Percentiles rank a stretch among this genome's conserved stretches.
Evolutionary conservation across 106 monocot species (phyloP).

Genomic region (Phalaenopsis equestris): DNA sequence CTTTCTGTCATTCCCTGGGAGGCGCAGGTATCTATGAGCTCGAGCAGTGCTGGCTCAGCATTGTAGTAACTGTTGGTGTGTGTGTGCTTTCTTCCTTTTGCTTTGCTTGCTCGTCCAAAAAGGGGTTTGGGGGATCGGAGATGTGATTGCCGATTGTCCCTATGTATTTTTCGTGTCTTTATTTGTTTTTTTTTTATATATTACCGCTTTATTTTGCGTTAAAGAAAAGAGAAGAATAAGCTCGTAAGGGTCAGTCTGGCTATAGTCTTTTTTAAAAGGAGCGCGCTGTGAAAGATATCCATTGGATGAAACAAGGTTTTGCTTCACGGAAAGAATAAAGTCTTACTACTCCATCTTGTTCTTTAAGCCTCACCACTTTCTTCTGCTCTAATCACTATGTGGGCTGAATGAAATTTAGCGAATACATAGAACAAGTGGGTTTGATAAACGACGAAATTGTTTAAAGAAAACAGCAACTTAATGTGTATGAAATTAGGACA

Average conservation of each 20-base stretch:
- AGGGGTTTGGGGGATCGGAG: background rate
- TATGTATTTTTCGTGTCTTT: background rate
- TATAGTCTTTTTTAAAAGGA: background rate
- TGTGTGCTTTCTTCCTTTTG: background rate
- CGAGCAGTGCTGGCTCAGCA: background rate
- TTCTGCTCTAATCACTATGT: no score
- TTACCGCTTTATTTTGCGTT: background rate
- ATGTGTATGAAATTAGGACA: no score
- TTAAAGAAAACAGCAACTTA: no score
- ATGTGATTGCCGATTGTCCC: background rate
- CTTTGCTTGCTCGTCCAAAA: conserved; percentile 8
- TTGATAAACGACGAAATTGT: no score
- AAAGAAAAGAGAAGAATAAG: conserved; percentile 1
- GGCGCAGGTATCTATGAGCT: background rate
- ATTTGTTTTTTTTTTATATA: background rate
- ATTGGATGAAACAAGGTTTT: conserved; percentile 7
- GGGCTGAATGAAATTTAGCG: no score
- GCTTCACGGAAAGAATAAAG: conserved; percentile 8
- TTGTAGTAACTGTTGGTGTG: background rate
- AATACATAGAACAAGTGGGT: no score
- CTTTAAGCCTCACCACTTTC: no score
- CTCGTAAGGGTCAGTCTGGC: background rate
- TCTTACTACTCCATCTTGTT: no score
- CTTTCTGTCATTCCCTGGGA: conserved; percentile 8
- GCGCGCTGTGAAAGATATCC: conserved; percentile 4